These are phyloP conservation scores for Sclerotinia trifoliorum DNA, from an alignment of 2,329 filamentous ascomycete genomes.

Conservation along the genomic window DNA sequence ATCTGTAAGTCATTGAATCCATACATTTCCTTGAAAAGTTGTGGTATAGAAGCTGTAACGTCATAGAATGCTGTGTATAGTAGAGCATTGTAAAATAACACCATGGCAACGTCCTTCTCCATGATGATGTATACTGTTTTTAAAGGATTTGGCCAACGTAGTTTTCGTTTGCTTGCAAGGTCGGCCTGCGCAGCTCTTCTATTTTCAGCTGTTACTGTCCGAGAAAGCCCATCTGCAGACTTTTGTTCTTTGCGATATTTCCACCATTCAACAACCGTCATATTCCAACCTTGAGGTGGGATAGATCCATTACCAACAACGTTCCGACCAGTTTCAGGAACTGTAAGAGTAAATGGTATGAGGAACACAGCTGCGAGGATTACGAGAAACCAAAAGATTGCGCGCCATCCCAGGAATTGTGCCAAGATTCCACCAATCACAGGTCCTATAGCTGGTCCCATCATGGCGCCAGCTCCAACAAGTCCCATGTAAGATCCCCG, in stretches of 20 bases:
- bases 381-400: slow-evolving; percentile 54
- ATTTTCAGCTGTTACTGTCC: slow-evolving; percentile 40
- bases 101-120: slow-evolving; percentile 57
- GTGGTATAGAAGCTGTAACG: slow-evolving; percentile 51
- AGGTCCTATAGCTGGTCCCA: slow-evolving; percentile 50
- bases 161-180: slow-evolving; percentile 43
- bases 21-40: slow-evolving; percentile 43
- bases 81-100: slow-evolving; percentile 53
- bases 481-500: slow-evolving; percentile 72
- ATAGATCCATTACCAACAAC: slow-evolving; percentile 48
- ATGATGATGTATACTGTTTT: slow-evolving; percentile 53
- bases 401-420: slow-evolving; percentile 50
- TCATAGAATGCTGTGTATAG: slow-evolving; percentile 58
- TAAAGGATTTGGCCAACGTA: slow-evolving; percentile 57
- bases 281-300: slow-evolving; percentile 57
- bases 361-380: slow-evolving; percentile 45
- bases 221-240: slow-evolving; percentile 31
- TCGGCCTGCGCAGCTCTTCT: slow-evolving; percentile 39
- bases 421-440: slow-evolving; percentile 51
- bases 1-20: slow-evolving; percentile 40
- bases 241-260: slow-evolving; percentile 33
- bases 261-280: slow-evolving; percentile 52
- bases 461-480: slow-evolving; percentile 54
- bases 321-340: slow-evolving; percentile 40
- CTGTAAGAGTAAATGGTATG: slow-evolving; percentile 40